These are phyloP conservation scores for Aspergillus floridensis DNA, from an alignment of 2,329 filamentous ascomycete species.

Conservation along the genomic window DNA sequence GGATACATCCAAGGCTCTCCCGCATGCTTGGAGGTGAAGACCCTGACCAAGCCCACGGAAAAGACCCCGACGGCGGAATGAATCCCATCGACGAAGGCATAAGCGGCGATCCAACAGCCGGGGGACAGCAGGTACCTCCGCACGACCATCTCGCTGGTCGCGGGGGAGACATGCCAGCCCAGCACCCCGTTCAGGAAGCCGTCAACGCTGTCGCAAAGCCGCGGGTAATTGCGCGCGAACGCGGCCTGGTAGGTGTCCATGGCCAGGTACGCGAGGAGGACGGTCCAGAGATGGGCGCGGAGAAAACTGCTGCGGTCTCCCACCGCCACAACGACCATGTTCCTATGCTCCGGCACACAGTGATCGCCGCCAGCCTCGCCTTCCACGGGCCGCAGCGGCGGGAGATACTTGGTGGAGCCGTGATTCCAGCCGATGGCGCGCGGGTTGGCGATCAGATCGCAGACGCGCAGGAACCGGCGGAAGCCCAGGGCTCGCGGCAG, in stretches of 20 bases:
- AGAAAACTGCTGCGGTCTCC: slow-evolving; percentile 6
- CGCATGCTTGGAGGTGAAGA: slow-evolving; percentile 1
- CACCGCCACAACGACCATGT: not conserved
- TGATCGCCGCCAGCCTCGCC: not conserved
- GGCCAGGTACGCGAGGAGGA: slow-evolving; percentile 9
- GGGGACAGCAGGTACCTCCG: slow-evolving; percentile 11
- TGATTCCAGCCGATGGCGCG: slow-evolving; percentile 19
- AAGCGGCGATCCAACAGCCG: slow-evolving; percentile 15
- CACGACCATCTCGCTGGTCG: slow-evolving; percentile 5
- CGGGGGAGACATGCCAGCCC: not conserved
- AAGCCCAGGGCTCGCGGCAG: slow-evolving; percentile 9
- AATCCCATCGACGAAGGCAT: slow-evolving; percentile 17
- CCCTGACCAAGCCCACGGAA: slow-evolving; percentile 6
- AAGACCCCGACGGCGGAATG: slow-evolving; percentile 9
- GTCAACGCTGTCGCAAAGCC: slow-evolving; percentile 1
- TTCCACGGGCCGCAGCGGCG: not conserved
- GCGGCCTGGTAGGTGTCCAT: slow-evolving; percentile 13
- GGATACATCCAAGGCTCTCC: slow-evolving; percentile 21
- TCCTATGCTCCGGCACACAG: not conserved
- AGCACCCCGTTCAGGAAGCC: not conserved
- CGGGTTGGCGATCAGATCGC: slow-evolving; percentile 15
- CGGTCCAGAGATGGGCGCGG: not conserved
- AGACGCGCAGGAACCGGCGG: slow-evolving; percentile 8
- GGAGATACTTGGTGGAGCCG: slow-evolving; percentile 12
- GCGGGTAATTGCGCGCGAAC: slow-evolving; percentile 9